A percentile compares a stretch with the other conserved stretches of the same genome.
Evolutionary conservation across 2,329 filamentous ascomycete species (phyloP).

Genomic region (Cercospora sp.): DNA sequence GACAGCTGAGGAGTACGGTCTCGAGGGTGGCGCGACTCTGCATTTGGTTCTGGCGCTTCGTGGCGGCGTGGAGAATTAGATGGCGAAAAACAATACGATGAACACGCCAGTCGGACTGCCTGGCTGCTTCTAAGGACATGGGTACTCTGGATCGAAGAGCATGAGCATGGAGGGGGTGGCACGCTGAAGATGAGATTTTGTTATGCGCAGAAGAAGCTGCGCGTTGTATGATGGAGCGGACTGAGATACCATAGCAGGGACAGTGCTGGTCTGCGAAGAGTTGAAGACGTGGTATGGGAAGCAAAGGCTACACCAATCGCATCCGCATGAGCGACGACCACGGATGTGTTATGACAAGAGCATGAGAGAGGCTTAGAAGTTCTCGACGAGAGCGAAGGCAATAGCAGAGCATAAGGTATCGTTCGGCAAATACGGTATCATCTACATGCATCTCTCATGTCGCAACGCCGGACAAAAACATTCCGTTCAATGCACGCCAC

Average conservation of each 20-base stretch:
- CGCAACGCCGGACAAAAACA: background rate
- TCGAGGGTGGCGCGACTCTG: constrained; percentile 88
- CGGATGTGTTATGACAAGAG: background rate
- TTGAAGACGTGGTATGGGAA: background rate
- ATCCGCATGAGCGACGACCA: background rate
- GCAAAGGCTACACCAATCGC: background rate
- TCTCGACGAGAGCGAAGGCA: background rate
- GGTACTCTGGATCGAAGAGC: background rate
- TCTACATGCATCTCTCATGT: constrained; percentile 4
- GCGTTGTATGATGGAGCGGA: background rate
- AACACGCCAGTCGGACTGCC: background rate
- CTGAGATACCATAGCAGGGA: background rate
- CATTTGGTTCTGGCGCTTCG: constrained; percentile 93
- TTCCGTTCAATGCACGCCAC: background rate
- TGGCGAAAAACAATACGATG: background rate
- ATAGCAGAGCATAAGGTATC: background rate
- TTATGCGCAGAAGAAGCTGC: background rate
- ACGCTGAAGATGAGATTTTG: background rate
- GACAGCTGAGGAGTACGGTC: constrained; percentile 83
- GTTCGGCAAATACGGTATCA: constrained; percentile 10
- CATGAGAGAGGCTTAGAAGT: background rate
- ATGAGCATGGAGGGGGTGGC: background rate
- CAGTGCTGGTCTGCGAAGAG: background rate
- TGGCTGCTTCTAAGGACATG: background rate
- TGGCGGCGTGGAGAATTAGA: constrained; percentile 58